These are phyloP conservation scores for Gossypium bickii DNA, from an alignment of 345 rosid genomes.

Conservation along the genomic window DNA sequence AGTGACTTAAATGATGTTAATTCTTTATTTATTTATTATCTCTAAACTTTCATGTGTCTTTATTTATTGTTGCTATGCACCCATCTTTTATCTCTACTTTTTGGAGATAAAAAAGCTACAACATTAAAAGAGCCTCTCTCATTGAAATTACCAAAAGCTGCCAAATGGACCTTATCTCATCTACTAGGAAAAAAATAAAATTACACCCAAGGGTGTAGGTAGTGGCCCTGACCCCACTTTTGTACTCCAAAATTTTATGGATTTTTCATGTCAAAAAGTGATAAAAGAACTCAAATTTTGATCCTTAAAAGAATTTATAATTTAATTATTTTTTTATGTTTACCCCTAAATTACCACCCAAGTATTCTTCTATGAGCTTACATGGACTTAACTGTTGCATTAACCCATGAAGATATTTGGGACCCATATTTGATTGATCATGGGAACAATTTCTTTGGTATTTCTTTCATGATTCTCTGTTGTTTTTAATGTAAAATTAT, in stretches of 20 bases:
- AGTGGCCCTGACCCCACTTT: background rate
- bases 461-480: slow-evolving; percentile 14
- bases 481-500: slow-evolving; percentile 12
- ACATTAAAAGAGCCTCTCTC: slow-evolving; percentile 15
- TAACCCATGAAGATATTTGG: background rate
- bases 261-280: too few species aligned
- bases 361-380: slow-evolving; percentile 3
- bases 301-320: too few species aligned
- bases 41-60: slow-evolving; percentile 33
- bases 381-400: background rate
- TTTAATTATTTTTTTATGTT: background rate
- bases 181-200: slow-evolving; percentile 1
- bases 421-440: slow-evolving; percentile 3
- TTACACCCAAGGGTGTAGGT: background rate
- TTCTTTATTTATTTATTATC: slow-evolving; percentile 9
- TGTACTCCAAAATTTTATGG: background rate
- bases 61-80: slow-evolving; percentile 19
- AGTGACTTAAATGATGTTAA: slow-evolving; percentile 20
- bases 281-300: too few species aligned
- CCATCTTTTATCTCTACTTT: slow-evolving; percentile 20
- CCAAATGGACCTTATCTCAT: slow-evolving; percentile 22
- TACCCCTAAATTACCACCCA: background rate
- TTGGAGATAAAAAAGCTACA: slow-evolving; percentile 15
- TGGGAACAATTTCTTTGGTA: background rate
- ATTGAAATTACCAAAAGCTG: slow-evolving; percentile 14